Conservation (phyloP, 1,139 yeast genomes). For the Wickerhamomyces sp. region DNA sequence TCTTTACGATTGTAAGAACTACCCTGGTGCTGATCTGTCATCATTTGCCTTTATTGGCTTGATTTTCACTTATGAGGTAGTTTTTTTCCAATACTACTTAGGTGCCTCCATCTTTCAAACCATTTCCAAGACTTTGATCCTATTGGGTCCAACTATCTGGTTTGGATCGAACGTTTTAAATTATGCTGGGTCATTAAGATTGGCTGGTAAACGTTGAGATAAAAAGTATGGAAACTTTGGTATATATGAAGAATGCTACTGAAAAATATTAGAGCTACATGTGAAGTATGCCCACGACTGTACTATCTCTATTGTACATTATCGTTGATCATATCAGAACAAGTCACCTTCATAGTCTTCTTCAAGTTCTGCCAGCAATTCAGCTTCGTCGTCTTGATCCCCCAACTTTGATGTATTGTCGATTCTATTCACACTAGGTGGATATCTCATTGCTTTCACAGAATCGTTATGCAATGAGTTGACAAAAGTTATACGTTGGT, state of each 20-base stretch:
- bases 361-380: conserved; percentile 46
- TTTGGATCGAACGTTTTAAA: conserved; percentile 67
- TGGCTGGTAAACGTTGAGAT: conserved; percentile 22
- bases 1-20: conserved; percentile 39
- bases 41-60: conserved; percentile 35
- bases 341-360: conserved; percentile 39
- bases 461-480: conserved; percentile 87
- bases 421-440: conserved; percentile 31
- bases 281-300: neutral
- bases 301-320: neutral
- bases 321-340: conserved; percentile 10
- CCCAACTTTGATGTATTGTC: conserved; percentile 38
- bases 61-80: conserved; percentile 54
- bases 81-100: conserved; percentile 63
- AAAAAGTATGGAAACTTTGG: neutral
- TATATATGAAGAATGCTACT: neutral
- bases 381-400: conserved; percentile 51
- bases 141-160: conserved; percentile 53
- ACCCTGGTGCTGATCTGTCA: conserved; percentile 21
- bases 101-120: conserved; percentile 72
- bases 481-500: conserved; percentile 91
- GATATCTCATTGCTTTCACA: conserved; percentile 94
- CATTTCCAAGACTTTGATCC: conserved; percentile 43
- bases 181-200: conserved; percentile 24
- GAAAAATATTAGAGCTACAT: too few relatives aligned